These are phyloP conservation scores for Marsdenia floribunda DNA, from an alignment of 257 asterid genomes.

Conservation along the genomic window DNA sequence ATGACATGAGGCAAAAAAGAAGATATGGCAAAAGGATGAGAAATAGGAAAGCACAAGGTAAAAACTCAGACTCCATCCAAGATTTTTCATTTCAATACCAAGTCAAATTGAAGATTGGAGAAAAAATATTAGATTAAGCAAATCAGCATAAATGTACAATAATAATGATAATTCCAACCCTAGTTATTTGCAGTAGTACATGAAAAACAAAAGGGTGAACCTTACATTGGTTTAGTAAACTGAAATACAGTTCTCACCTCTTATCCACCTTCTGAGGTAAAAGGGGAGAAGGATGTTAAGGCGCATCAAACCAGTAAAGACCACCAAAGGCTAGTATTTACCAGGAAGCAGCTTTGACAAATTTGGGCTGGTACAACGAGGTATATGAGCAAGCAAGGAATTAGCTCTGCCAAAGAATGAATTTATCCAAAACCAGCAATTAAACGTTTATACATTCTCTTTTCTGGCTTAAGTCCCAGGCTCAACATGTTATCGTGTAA, in stretches of 20 bases:
- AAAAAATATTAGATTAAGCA: too few relatives aligned
- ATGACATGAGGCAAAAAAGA: background rate
- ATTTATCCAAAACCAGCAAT: conserved; percentile 57
- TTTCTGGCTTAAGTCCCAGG: conserved; percentile 62
- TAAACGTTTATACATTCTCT: conserved; percentile 46
- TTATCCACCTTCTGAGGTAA: background rate
- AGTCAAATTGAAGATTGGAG: too few relatives aligned
- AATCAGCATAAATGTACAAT: too few relatives aligned
- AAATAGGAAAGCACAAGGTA: background rate
- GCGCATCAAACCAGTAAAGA: background rate
- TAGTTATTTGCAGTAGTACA: background rate
- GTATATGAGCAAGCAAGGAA: background rate
- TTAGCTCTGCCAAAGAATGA: background rate
- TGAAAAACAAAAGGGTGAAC: background rate
- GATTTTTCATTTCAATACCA: too few relatives aligned
- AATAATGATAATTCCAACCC: background rate
- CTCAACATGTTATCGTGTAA: conserved; percentile 71
- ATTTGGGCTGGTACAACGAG: background rate
- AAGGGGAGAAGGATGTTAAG: background rate
- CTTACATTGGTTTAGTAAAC: background rate
- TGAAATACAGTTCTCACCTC: background rate
- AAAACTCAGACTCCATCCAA: background rate
- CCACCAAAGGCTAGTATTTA: background rate
- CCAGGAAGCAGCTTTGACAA: conserved; percentile 1
- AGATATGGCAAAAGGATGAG: background rate